Percentiles rank a stretch among this genome's conserved stretches.
phyloP scores from a whole-genome alignment of 306 rosid genomes.

The Quercus parvula region DNA sequence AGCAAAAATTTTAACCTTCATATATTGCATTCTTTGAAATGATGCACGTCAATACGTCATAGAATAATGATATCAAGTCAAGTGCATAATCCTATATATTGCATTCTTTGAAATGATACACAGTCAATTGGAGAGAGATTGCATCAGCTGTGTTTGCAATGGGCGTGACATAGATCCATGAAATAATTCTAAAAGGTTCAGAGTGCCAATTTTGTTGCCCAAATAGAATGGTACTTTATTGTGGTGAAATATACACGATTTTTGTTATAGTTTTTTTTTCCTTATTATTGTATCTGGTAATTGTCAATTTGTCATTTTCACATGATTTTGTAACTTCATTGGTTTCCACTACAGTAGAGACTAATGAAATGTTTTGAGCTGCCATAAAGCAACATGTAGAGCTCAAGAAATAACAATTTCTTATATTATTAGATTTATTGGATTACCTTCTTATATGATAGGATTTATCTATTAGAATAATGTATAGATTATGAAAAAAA shows the following conservation, averaged over 20 bases:
- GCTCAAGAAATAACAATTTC: neutral
- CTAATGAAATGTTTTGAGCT: neutral
- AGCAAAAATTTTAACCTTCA: neutral
- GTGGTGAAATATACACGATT: no score
- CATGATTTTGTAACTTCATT: neutral
- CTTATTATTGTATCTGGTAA: no score
- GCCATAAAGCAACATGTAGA: no score
- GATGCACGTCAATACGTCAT: no score
- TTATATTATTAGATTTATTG: neutral
- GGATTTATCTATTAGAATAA: neutral
- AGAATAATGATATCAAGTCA: neutral
- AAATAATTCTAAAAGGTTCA: no score
- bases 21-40: no score
- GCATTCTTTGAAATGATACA: neutral
- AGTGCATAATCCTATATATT: neutral
- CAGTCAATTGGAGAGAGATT: neutral
- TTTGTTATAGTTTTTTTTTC: no score
- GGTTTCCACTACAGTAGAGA: neutral
- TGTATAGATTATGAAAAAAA: neutral
- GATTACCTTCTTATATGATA: neutral
- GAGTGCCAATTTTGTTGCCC: no score
- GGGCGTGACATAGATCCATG: no score
- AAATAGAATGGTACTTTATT: no score
- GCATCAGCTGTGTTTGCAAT: neutral
- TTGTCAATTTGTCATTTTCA: neutral